Evolutionary conservation across 352 stramenopile genomes (phyloP), one percentile per base, ranked within the genome.

Genomic region (Globisporangium cederbergense): DNA sequence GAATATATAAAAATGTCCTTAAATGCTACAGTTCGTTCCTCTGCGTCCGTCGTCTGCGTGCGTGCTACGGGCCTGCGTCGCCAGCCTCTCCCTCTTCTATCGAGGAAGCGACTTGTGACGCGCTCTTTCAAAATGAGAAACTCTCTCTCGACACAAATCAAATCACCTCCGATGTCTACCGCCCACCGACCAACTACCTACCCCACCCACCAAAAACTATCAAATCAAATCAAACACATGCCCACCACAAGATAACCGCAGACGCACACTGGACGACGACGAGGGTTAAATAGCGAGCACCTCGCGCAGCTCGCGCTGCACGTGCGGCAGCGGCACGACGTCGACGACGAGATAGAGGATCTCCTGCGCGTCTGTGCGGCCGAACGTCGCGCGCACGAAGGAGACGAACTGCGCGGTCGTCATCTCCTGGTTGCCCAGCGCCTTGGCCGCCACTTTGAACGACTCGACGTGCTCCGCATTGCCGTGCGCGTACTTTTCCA

Each of bases 351-450:
- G 66, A n/a, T 76, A 66, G 20, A 92, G 70, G 18, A 92, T 70
- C n/a, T 87, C 73, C 38, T 79, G 67, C 4, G 79, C 79, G 62
- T 80, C 71, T n/a, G 66, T 62, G 16, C 81, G 78, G 40, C 78
- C 78, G 58, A 91, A 90, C 9, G 78, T 89, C 42, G 71, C 64
- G 40, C 75, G 76, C 62, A 90, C 55, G 40, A 89, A 88, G 42
- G 71, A 57, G 11, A 88, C 79, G 60, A 92, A 92, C 30, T 77
- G 78, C 56, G 77, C 66, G 4, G 75, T 77, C 28, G 71, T 81
- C 81, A 92, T 91, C 34, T 90, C 79, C 60, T 88, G 72, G 46
- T 79, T 90, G 28, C 83, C 83, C 25, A 92, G 77, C 6, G 78
- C 78, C 50, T 89, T 89, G 5, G 83, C 83, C 14, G 78, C 78